phyloP scores from a whole-genome alignment of 306 rosid genomes.

The Biancaea sappan region DNA sequence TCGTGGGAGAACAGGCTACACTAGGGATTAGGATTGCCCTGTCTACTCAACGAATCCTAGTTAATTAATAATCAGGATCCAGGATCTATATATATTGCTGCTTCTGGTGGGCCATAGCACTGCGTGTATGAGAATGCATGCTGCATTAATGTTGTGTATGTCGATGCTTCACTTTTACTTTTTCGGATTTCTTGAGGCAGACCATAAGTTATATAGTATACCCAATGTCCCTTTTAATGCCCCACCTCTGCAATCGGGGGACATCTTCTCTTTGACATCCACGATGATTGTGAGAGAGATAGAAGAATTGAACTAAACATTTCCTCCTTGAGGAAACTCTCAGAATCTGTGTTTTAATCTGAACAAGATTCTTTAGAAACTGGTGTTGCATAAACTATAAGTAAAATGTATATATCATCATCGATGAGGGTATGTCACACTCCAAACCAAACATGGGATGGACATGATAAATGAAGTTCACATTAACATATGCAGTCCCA shows the following conservation, averaged over 20 bases:
- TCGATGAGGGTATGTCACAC: too few species aligned
- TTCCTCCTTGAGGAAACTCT: too few species aligned
- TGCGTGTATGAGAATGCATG: not conserved
- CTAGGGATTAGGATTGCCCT: conserved; percentile 28
- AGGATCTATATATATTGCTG: not conserved
- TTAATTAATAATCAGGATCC: too few species aligned
- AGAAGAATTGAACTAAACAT: too few species aligned
- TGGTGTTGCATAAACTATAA: too few species aligned
- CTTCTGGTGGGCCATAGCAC: conserved; percentile 24
- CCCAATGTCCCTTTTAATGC: conserved; percentile 18
- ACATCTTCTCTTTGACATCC: not conserved
- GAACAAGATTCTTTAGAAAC: too few species aligned
- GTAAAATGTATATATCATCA: too few species aligned
- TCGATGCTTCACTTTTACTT: conserved; percentile 39
- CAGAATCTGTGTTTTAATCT: too few species aligned
- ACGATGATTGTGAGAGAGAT: not conserved
- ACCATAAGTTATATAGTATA: conserved; percentile 19
- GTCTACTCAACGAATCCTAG: conserved; percentile 8
- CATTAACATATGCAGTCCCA: too few species aligned
- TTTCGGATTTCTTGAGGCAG: conserved; percentile 2
- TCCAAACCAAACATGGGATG: too few species aligned
- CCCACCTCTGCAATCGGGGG: not conserved
- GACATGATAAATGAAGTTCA: too few species aligned
- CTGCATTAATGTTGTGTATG: conserved; percentile 8
- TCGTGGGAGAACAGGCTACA: not conserved